Percentiles rank a stretch among this genome's conserved stretches.
These are phyloP conservation scores for Setaria viridis DNA, from an alignment of 202 grass and related monocot genomes.

Conservation along the genomic window DNA sequence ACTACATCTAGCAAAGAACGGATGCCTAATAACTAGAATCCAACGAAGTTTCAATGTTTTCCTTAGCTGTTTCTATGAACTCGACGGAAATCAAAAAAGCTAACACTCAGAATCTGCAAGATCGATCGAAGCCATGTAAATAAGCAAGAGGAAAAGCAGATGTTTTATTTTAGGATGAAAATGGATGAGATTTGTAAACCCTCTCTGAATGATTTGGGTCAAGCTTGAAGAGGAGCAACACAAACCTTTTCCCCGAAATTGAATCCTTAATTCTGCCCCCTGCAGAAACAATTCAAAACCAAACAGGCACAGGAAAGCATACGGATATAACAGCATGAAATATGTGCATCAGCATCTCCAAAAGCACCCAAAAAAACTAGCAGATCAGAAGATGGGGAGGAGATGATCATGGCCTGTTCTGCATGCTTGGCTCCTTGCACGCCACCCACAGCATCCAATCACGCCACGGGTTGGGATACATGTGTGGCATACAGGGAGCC, in stretches of 20 bases:
- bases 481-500: constrained; percentile 99
- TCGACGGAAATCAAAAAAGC: not conserved
- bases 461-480: constrained; percentile 67
- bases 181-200: not conserved
- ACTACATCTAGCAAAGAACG: not conserved
- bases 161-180: not conserved
- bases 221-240: constrained; percentile 6
- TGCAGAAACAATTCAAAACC: constrained; percentile 29
- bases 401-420: constrained; percentile 40
- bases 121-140: not conserved
- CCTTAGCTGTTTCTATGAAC: not conserved
- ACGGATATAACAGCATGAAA: constrained; percentile 25
- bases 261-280: not conserved
- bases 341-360: constrained; percentile 24
- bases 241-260: not conserved
- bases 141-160: not conserved
- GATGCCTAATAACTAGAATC: not conserved
- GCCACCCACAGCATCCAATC: constrained; percentile 97
- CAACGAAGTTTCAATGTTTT: not conserved
- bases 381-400: not conserved
- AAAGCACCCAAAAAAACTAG: not conserved
- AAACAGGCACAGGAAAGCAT: not conserved
- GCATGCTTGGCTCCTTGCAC: constrained; percentile 99
- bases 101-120: not conserved
- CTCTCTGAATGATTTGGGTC: not conserved